Conservation (phyloP, 2,329 filamentous ascomycete species). For the Cladosporium sp. region DNA sequence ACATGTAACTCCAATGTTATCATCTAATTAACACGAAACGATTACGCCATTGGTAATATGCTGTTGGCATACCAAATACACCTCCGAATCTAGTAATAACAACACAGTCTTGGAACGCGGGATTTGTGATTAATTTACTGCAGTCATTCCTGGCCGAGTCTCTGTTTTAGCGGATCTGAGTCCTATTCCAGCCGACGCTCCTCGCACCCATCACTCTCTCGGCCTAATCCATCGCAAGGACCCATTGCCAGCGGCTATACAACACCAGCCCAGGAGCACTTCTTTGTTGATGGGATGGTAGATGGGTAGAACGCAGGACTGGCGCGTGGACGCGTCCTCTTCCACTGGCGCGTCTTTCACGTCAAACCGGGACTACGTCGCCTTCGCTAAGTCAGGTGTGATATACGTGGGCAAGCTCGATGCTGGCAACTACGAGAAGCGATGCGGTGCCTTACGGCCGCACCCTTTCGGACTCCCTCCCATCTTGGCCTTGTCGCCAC, state of each 20-base stretch:
- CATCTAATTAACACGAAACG: background rate
- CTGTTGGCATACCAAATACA: background rate
- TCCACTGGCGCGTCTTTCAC: conserved; percentile 1
- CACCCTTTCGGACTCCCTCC: conserved; percentile 21
- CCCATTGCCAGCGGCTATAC: background rate
- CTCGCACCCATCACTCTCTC: background rate
- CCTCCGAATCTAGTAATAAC: background rate
- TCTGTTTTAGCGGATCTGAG: background rate
- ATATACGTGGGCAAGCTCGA: conserved; percentile 1
- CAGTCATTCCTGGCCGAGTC: background rate
- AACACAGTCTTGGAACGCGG: background rate
- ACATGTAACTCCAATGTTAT: background rate
- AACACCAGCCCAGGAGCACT: background rate
- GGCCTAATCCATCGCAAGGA: background rate
- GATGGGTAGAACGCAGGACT: conserved; percentile 12
- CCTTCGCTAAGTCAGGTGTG: background rate
- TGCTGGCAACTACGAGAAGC: conserved; percentile 2
- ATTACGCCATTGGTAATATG: background rate
- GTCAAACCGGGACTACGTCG: conserved; percentile 7
- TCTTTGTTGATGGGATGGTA: conserved; percentile 4
- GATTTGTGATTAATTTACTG: background rate
- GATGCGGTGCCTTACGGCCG: background rate
- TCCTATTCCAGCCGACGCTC: background rate
- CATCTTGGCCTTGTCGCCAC: conserved; percentile 27
- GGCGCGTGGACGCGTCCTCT: conserved; percentile 19